A percentile compares a stretch with the other conserved stretches of the same genome.
Evolutionary conservation across 2,329 filamentous ascomycete species (phyloP).

Genomic region (Paecilomyces formosus): DNA sequence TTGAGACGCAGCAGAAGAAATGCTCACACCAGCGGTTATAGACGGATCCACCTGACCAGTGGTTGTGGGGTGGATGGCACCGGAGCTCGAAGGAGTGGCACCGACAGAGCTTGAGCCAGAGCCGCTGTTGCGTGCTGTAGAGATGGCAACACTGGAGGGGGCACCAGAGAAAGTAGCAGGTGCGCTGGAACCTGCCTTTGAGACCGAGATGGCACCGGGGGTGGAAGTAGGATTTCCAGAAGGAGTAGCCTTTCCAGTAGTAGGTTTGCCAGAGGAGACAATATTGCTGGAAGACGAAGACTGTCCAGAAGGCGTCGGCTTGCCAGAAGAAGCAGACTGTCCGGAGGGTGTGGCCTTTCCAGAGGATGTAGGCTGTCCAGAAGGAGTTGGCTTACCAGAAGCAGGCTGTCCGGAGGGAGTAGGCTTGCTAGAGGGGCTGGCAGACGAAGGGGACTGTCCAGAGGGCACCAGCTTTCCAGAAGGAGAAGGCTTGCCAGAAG

Average conservation of each 20-base stretch:
- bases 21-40: not conserved
- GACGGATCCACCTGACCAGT: not conserved
- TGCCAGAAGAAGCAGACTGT: not conserved
- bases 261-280: too few species aligned
- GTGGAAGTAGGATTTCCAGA: not conserved
- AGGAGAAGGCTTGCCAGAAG: not conserved
- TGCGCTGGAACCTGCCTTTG: not conserved
- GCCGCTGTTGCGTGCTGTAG: not conserved
- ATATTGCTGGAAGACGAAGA: not conserved
- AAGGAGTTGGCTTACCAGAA: not conserved
- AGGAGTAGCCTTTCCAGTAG: not conserved
- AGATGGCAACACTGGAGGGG: not conserved
- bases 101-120: not conserved
- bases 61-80: not conserved
- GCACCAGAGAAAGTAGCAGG: not conserved
- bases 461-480: not conserved
- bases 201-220: not conserved
- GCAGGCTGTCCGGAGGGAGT: not conserved
- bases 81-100: not conserved
- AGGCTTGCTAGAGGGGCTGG: not conserved
- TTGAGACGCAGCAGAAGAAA: not conserved
- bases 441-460: too few species aligned
- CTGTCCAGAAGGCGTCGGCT: too few species aligned
- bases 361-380: not conserved
- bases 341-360: not conserved